A percentile compares a stretch with the other conserved stretches of the same genome.
Evolutionary conservation across 805 yeast species (phyloP).

Genomic region (Zygosaccharomyces kombuchaensis): DNA sequence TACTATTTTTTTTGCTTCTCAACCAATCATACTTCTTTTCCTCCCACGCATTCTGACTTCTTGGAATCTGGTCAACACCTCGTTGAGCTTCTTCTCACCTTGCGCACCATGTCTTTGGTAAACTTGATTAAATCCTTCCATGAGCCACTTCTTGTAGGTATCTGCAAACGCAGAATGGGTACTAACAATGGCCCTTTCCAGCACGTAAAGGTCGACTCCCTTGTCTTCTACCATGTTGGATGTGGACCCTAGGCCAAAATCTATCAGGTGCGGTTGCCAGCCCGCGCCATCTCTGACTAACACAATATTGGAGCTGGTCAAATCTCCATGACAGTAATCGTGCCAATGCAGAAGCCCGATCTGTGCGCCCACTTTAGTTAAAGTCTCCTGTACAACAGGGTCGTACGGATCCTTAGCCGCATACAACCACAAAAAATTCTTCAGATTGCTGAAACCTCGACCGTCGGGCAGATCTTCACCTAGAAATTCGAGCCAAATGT

Average conservation of each 20-base stretch:
- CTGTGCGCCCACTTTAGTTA: constrained; percentile 56
- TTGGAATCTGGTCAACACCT: constrained; percentile 60
- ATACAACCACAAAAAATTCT: constrained; percentile 65
- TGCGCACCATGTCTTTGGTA: constrained; percentile 33
- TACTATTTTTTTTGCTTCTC: constrained; percentile 4
- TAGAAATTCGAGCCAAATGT: constrained; percentile 83
- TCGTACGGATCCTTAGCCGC: constrained; percentile 34
- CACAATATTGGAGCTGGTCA: constrained; percentile 85
- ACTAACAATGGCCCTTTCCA: constrained; percentile 85
- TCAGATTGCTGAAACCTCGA: constrained; percentile 52
- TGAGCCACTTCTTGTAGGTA: constrained; percentile 60
- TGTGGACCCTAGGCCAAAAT: constrained; percentile 83
- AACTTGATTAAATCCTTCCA: constrained; percentile 58
- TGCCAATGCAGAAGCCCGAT: constrained; percentile 68
- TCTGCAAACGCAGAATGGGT: constrained; percentile 79
- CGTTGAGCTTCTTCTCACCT: constrained; percentile 43
- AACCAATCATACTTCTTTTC: constrained; percentile 92
- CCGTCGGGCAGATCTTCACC: constrained; percentile 55
- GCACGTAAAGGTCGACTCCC: constrained; percentile 93
- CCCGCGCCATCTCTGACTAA: constrained; percentile 34
- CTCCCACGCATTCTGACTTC: constrained; percentile 90
- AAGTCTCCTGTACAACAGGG: constrained; percentile 40
- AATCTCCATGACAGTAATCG: constrained; percentile 88
- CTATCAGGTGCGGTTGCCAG: constrained; percentile 64
- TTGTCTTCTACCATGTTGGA: constrained; percentile 80